Evolutionary conservation across 2,329 filamentous ascomycete species (phyloP), one percentile per base, ranked within the genome.

Genomic region (Magnaporthiopsis incrustans): DNA sequence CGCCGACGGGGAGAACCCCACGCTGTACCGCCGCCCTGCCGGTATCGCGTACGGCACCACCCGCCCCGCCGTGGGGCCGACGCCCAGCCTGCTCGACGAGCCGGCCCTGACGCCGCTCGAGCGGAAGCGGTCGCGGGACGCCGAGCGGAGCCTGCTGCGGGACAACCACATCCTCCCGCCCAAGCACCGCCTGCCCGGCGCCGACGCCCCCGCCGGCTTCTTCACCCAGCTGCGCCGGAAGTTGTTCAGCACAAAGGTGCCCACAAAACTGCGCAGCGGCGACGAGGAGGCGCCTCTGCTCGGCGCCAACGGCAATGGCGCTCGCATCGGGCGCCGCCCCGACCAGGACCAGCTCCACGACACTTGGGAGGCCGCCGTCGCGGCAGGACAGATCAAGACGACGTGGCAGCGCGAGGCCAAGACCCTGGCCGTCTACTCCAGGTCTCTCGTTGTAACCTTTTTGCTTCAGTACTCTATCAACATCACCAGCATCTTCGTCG

Each of bases 371-470:
- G 89, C 92, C 67, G 94, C 93, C 0, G 90, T 97, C 14, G 83
- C 86, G 0, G 85, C 89, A 0, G 92, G 92, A 14, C 84, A 87
- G 71, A 93, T 98, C 68, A 88, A 89, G 63, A 97, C 93, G 5
- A 96, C 92, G 6, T 98, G 93, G 92, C 88, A 90, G 75, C 86
- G 93, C 67, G 94, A 98, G 79, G 82, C 89, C 57, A 92, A 93
- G 77, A 92, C 92, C 1, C 82, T 98, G 57, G 78, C 83, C 35
- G 81, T 83, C 67, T 93, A 93, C 73, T 88, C 89, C 2, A 79
- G 82, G 35, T 90, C 90, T 1, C 77, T 94, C 62, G 85, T 92
- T 66, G 71, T 88, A 32, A 93, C 90, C 0, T 94, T 93, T 70
- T 68, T 92, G 62, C 79, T 95, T 38, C 91, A 95, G 73, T 94